Evolutionary conservation across 176 grass and related monocot species (phyloP).

Genomic region (Dendrocalamus sinicus): DNA sequence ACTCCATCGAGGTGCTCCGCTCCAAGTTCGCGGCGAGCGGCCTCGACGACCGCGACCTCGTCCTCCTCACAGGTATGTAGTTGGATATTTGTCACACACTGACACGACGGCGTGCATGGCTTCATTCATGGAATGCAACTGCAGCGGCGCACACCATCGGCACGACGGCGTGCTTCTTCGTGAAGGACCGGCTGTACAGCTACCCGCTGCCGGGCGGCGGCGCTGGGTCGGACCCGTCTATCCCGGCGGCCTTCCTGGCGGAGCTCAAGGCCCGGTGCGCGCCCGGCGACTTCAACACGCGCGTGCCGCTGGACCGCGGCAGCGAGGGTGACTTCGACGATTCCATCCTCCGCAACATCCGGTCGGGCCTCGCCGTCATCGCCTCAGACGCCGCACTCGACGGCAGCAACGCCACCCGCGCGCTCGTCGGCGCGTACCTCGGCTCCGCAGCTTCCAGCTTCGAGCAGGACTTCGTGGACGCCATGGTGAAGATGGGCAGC

Average conservation of each 20-base stretch:
- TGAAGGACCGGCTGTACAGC: constrained; percentile 70
- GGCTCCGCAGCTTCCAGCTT: constrained; percentile 32
- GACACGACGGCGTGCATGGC: background rate
- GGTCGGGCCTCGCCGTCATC: constrained; percentile 61
- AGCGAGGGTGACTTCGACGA: constrained; percentile 67
- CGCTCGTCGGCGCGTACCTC: constrained; percentile 71
- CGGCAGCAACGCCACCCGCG: constrained; percentile 42
- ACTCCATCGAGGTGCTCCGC: constrained; percentile 56
- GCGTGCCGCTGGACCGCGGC: constrained; percentile 77
- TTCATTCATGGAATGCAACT: background rate
- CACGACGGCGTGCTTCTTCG: constrained; percentile 90
- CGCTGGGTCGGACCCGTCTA: constrained; percentile 64
- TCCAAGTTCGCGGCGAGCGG: constrained; percentile 63
- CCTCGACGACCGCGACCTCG: constrained; percentile 77
- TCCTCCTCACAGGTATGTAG: constrained; percentile 66
- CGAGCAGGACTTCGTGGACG: constrained; percentile 54
- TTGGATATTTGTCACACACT: background rate
- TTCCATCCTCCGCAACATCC: constrained; percentile 78
- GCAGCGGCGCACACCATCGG: constrained; percentile 89
- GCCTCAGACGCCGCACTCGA: constrained; percentile 72
- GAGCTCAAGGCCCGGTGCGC: constrained; percentile 72
- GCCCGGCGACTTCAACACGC: constrained; percentile 68
- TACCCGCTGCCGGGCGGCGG: constrained; percentile 34
- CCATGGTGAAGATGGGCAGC: constrained; percentile 74
- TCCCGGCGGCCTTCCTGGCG: constrained; percentile 54